These are phyloP conservation scores for Phellinidium pouzarii DNA, from an alignment of 1,284 basidiomycete genomes.

Conservation along the genomic window DNA sequence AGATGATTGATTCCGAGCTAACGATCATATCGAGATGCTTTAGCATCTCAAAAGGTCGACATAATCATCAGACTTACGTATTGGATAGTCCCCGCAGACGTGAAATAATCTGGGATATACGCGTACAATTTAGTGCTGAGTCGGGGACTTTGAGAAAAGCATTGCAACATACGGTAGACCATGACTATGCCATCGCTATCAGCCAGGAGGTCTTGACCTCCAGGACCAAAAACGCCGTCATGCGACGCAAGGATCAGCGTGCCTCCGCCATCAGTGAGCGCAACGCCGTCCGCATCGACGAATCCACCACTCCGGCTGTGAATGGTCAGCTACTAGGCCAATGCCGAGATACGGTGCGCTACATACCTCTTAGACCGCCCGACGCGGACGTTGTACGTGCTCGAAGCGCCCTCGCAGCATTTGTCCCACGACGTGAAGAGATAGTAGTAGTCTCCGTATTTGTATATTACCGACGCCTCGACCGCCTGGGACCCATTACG, in stretches of 20 bases:
- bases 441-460: conserved; percentile 43
- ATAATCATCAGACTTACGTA: too few relatives aligned
- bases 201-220: conserved; percentile 34
- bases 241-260: conserved; percentile 45
- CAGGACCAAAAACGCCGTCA: conserved; percentile 40
- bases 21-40: too few relatives aligned
- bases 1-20: too few relatives aligned
- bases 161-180: conserved; percentile 41
- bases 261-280: conserved; percentile 44
- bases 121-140: too few relatives aligned
- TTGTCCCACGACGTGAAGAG: conserved; percentile 52
- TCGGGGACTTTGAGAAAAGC: too few relatives aligned
- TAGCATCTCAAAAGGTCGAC: too few relatives aligned
- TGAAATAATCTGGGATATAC: too few relatives aligned
- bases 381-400: conserved; percentile 55
- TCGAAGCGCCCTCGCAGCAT: conserved; percentile 44
- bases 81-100: too few relatives aligned
- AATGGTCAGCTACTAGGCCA: not conserved
- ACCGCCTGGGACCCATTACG: conserved; percentile 19
- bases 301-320: not conserved
- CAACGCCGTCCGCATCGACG: conserved; percentile 39
- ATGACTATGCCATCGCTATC: conserved; percentile 35
- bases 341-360: not conserved
- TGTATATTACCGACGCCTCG: conserved; percentile 32
- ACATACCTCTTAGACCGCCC: conserved; percentile 39